Base-by-base conservation (phyloP, 805 yeast genomes). In the Yarrowia hollandica region DNA sequence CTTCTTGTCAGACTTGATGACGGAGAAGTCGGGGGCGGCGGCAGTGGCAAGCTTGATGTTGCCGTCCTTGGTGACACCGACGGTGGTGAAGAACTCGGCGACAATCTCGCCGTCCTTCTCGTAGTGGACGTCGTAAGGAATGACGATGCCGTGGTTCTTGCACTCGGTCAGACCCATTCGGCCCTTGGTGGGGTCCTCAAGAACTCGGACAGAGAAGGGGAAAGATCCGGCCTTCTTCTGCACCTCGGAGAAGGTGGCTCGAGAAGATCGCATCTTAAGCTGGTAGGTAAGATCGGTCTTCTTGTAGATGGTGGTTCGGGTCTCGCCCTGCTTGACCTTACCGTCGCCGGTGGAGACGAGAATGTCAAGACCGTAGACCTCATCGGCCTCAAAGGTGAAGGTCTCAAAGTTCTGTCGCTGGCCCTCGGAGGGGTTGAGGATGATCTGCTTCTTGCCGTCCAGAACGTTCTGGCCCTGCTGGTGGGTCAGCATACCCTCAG, bases 401-500 rank as follows among this genome's bases (percentile, higher is more conserved):
- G 88, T 75, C 62, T 83, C 86, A 70, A 85, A 81, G 69, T 79
- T 84, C 64, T 72, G 70, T 71, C 79, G 81, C 76, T 86, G 88
- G 65, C 77, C 77, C 67, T 84, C 88, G 62, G 80, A 73, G 65
- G 92, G 92, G 76, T 86, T 87, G 65, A 87, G 74, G 68, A 86
- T 85, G 68, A 86, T 79, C 71, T 85, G 88, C 77, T 86, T 85
- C 66, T 85, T 82, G 60, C 91, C 92, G 66, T 84, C 85, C 67
- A 86, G 71, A 44, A 81, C 83, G 70, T 85, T 80, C 68, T 83
- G 79, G 67, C 77, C 79, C 74, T 83, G 88, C 75, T 83, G 82
- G 75, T 84, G 87, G 56, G 87, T 74, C 63, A 86, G 80, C 91
- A 86, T 86, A 65, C 88, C 86, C 74, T 86, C 90, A 35, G 87